A percentile compares a stretch with the other conserved stretches of the same genome.
These are phyloP conservation scores for Arxiozyma telluris DNA, from an alignment of 1,139 yeast species.

Conservation along the genomic window DNA sequence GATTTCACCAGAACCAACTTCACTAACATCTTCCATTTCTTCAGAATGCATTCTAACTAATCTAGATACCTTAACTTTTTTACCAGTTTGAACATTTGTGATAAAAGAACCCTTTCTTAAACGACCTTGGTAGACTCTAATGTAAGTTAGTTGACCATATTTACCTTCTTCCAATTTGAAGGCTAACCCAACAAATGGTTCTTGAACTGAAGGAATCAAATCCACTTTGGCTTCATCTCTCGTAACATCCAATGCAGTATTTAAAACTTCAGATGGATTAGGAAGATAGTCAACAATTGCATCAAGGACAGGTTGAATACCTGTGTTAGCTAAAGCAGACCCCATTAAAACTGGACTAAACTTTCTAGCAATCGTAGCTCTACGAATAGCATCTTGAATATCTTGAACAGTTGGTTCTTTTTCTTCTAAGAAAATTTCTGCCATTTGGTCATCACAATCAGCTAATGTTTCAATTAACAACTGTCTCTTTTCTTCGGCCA, in stretches of 20 bases:
- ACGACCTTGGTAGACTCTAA: conserved; percentile 94
- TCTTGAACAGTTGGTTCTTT: conserved; percentile 77
- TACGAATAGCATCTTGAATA: conserved; percentile 79
- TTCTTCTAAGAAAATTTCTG: conserved; percentile 86
- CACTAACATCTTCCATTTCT: conserved; percentile 96
- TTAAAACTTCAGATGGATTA: conserved; percentile 84
- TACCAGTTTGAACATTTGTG: conserved; percentile 84
- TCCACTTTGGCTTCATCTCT: conserved; percentile 65
- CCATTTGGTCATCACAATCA: conserved; percentile 95
- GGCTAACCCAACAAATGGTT: conserved; percentile 92
- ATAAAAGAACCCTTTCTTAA: conserved; percentile 85
- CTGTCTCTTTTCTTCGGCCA: conserved; percentile 79
- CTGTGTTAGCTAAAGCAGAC: conserved; percentile 91
- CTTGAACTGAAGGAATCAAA: conserved; percentile 60
- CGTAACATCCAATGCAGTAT: conserved; percentile 75
- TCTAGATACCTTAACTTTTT: conserved; percentile 89
- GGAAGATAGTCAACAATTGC: conserved; percentile 95
- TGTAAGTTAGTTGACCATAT: conserved; percentile 93
- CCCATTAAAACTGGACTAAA: conserved; percentile 99
- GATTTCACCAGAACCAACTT: conserved; percentile 95
- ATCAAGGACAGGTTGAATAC: conserved; percentile 89
- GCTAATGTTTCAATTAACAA: conserved; percentile 86
- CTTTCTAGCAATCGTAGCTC: conserved; percentile 92
- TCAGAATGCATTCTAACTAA: conserved; percentile 97
- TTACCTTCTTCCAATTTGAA: conserved; percentile 97